Conservation (phyloP, 495 filamentous ascomycete species). For the Aspergillus conjunctus region DNA sequence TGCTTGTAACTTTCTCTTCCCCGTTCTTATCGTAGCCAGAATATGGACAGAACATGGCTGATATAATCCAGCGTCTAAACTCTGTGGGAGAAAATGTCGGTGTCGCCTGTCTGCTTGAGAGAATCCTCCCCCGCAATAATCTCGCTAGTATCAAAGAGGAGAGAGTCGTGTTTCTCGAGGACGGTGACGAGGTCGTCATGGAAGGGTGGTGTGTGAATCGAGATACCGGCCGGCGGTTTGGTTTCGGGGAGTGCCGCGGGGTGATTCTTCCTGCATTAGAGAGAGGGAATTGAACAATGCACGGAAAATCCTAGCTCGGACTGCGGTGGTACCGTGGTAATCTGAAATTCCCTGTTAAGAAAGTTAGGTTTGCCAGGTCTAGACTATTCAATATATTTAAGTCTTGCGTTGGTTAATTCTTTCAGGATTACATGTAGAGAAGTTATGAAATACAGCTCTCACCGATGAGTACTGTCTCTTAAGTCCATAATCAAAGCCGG, state of each 20-base stretch:
- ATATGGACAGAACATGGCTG: neutral
- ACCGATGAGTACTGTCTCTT: too few relatives aligned
- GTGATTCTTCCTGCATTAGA: slow-evolving; percentile 24
- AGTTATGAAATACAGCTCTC: too few relatives aligned
- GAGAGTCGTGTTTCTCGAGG: slow-evolving; percentile 23
- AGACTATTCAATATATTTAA: too few relatives aligned
- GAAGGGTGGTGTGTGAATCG: slow-evolving; percentile 28
- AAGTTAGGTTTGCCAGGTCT: neutral
- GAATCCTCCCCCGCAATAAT: slow-evolving; percentile 13
- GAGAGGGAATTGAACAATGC: neutral
- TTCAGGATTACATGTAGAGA: too few relatives aligned
- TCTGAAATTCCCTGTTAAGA: neutral
- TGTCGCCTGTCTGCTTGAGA: slow-evolving; percentile 29
- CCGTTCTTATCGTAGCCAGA: neutral
- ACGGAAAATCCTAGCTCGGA: too few relatives aligned
- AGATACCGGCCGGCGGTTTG: slow-evolving; percentile 17
- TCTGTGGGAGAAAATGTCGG: slow-evolving; percentile 19
- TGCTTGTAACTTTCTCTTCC: neutral
- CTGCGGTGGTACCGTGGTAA: too few relatives aligned
- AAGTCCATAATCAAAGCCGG: too few relatives aligned
- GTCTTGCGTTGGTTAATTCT: too few relatives aligned
- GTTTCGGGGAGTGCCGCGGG: slow-evolving; percentile 29
- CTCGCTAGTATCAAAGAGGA: slow-evolving; percentile 9
- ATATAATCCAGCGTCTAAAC: slow-evolving; percentile 15
- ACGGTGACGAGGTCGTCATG: slow-evolving; percentile 32